A percentile compares a stretch with the other conserved stretches of the same genome.
Evolutionary conservation across 1,284 basidiomycete genomes (phyloP).

Genomic region (Sanguinoderma infundibulare): DNA sequence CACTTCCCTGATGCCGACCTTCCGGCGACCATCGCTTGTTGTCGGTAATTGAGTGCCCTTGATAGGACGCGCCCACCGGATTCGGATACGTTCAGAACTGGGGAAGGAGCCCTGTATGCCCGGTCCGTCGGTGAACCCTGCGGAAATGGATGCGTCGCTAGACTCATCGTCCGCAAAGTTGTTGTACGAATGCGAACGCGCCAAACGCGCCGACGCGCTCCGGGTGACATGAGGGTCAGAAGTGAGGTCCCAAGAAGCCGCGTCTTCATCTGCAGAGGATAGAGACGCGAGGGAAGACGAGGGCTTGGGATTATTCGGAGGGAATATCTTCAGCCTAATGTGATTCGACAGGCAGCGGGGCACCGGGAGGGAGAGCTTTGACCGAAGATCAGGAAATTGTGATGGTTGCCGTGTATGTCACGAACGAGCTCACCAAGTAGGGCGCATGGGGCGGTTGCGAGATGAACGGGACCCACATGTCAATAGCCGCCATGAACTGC

Average conservation of each 20-base stretch:
- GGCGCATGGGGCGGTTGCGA: constrained; percentile 70
- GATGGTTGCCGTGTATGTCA: background rate
- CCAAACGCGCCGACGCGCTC: constrained; percentile 45
- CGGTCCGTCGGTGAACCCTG: constrained; percentile 60
- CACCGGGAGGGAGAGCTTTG: constrained; percentile 71
- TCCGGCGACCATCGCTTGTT: constrained; percentile 55
- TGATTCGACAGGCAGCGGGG: constrained; percentile 78
- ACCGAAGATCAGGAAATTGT: constrained; percentile 6
- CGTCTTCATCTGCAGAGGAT: constrained; percentile 74
- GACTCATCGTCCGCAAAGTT: constrained; percentile 83
- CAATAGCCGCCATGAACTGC: constrained; percentile 79
- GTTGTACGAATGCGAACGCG: constrained; percentile 61
- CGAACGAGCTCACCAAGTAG: constrained; percentile 60
- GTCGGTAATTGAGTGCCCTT: constrained; percentile 52
- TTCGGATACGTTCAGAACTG: constrained; percentile 71
- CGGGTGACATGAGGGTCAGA: constrained; percentile 78
- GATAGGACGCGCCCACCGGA: constrained; percentile 76
- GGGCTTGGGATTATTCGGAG: constrained; percentile 48
- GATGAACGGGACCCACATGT: constrained; percentile 72
- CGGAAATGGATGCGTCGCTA: constrained; percentile 66
- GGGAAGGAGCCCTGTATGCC: constrained; percentile 80
- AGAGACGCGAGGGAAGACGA: constrained; percentile 72
- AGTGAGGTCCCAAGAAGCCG: constrained; percentile 71
- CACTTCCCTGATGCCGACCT: constrained; percentile 69
- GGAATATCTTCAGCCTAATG: constrained; percentile 73